Conservation (phyloP, 1,284 basidiomycete species). For the Puccinia novopanici region DNA sequence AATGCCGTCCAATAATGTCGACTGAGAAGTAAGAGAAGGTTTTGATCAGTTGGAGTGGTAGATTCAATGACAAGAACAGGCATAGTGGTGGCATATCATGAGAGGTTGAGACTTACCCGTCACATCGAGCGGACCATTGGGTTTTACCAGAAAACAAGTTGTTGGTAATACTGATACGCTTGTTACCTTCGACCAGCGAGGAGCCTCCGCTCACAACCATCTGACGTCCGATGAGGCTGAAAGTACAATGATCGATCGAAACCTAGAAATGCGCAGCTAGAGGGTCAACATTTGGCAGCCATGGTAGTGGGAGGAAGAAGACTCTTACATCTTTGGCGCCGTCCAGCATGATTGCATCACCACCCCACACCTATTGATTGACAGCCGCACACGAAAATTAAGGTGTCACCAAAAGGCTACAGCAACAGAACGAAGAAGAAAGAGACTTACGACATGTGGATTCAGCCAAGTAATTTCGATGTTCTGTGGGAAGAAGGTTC, state of each 20-base stretch:
- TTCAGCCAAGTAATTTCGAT: constrained; percentile 26
- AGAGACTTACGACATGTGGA: constrained; percentile 22
- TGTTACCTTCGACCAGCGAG: not conserved
- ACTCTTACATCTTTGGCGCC: constrained; percentile 16
- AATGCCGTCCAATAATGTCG: constrained; percentile 39
- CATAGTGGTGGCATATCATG: not conserved
- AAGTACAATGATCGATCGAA: constrained; percentile 49
- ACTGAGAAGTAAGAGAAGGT: not conserved
- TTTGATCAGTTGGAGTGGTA: not conserved
- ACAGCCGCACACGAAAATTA: too few relatives aligned
- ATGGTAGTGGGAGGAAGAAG: not conserved
- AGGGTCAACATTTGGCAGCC: not conserved
- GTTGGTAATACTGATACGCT: constrained; percentile 3
- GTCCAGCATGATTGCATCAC: constrained; percentile 41
- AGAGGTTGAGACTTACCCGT: not conserved
- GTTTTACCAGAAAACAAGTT: constrained; percentile 30
- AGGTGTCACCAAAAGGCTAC: not conserved
- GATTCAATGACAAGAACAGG: not conserved
- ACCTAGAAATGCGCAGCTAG: not conserved
- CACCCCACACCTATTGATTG: constrained; percentile 42
- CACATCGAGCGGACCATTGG: constrained; percentile 34
- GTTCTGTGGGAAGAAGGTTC: not conserved
- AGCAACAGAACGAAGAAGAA: not conserved
- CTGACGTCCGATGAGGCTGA: constrained; percentile 41
- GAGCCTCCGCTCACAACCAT: constrained; percentile 25